Evolutionary conservation across 176 grass and related monocot genomes (phyloP), one percentile per base, ranked within the genome.

Genomic region (Aegilops umbellulata): DNA sequence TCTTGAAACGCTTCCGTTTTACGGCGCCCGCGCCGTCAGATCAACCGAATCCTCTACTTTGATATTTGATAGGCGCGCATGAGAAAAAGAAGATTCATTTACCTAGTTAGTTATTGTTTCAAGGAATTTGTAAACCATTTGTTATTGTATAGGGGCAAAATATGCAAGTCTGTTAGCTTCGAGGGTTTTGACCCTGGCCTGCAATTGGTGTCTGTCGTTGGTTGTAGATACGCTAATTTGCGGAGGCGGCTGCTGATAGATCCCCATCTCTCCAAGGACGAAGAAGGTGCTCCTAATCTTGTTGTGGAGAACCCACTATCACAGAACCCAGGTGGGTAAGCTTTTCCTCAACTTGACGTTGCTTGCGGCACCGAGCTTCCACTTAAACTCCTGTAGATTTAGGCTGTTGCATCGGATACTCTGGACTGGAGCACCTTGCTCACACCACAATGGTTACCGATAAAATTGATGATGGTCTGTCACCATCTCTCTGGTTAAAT

Each of bases 251-350:
- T 98, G 60, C 65, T 98, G 79, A 90, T 98, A 29, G 92, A 98
- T 88, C 92, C 97, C 29, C 97, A 98, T 90, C 82, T 95, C 65
- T 90, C 85, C 2, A 98, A 96, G 88, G 97, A 98, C 83, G 97
- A 98, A 79, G 93, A 76, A 47, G 78, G 60, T 23, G 61, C 60
- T 62, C 86, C 79, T 67, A 72, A 92, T 83, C 86, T 90, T 76
- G 22, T 77, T 42, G 75, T 95, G 78, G 97, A 98, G 74, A 94
- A 98, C 79, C 97, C 97, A 42, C 76, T 98, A 24, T 98, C 97
- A 44, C 97, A 98, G 86, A 98, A 90, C 74, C 97, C 97, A 91
- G 97, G 89, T 88, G 82, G 78, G 74, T 82, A 57, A 26, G 74
- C 41, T 84, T 80, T 77, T 72, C 25, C 82, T 77, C 71, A 27